A percentile compares a stretch with the other conserved stretches of the same genome.
Conservation (phyloP, 106 monocot genomes). For the Phalaenopsis aphrodite region DNA sequence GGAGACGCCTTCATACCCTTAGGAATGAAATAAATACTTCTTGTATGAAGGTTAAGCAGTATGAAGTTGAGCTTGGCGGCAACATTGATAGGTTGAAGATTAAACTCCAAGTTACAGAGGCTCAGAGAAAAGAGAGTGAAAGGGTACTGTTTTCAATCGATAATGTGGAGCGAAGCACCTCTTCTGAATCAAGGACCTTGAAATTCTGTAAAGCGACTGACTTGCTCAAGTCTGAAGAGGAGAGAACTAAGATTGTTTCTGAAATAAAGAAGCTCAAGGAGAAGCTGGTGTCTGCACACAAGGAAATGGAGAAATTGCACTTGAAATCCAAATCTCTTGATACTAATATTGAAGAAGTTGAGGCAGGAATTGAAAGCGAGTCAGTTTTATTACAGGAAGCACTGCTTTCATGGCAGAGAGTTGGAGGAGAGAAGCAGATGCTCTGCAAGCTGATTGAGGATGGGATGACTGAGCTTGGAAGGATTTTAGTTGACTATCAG, state of each 20-base stretch:
- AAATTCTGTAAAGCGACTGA: conserved; percentile 50
- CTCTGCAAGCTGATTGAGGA: conserved; percentile 23
- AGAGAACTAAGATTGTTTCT: conserved; percentile 25
- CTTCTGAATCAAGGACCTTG: conserved; percentile 3
- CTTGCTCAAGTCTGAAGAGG: conserved; percentile 59
- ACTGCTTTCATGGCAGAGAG: conserved; percentile 17
- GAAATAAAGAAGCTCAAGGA: conserved; percentile 43
- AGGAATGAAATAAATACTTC: conserved; percentile 32
- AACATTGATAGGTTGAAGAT: conserved; percentile 33
- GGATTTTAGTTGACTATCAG: conserved; percentile 41
- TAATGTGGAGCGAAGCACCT: conserved; percentile 13
- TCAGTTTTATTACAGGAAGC: conserved; percentile 22
- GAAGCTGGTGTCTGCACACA: conserved; percentile 16
- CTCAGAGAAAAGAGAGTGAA: conserved; percentile 38
- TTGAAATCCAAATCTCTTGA: conserved; percentile 24
- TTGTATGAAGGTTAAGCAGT: conserved; percentile 18
- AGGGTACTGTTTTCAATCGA: conserved; percentile 52
- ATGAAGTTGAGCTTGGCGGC: conserved; percentile 38
- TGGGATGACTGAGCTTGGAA: conserved; percentile 20
- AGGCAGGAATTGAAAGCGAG: conserved; percentile 17
- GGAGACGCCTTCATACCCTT: conserved; percentile 19
- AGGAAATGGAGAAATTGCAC: conserved; percentile 23
- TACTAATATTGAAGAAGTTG: conserved; percentile 22
- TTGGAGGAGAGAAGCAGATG: conserved; percentile 28
- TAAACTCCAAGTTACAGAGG: conserved; percentile 33